Percentiles rank a stretch among this genome's conserved stretches.
Conservation (phyloP, 345 rosid species). For the Populus davidiana region DNA sequence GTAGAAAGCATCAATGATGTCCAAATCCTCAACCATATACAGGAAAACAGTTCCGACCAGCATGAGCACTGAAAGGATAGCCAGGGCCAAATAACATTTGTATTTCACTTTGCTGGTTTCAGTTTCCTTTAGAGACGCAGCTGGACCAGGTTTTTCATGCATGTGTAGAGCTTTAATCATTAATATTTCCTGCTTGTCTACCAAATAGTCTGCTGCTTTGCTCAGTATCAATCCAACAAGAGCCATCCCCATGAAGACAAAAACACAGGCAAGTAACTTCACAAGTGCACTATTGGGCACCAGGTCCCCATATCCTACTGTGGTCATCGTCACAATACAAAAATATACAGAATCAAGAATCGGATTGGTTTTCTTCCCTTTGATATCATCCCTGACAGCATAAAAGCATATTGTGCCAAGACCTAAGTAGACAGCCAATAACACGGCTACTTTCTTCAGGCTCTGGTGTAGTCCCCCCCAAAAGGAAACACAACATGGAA, state of each 20-base stretch:
- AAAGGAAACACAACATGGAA: conserved; percentile 34
- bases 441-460: conserved; percentile 36
- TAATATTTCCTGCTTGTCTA: conserved; percentile 78
- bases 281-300: conserved; percentile 53
- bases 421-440: conserved; percentile 48
- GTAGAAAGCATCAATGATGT: conserved; percentile 57
- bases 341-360: conserved; percentile 71
- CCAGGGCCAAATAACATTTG: conserved; percentile 47
- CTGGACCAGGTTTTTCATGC: conserved; percentile 38
- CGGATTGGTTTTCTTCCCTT: conserved; percentile 61
- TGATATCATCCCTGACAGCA: conserved; percentile 44
- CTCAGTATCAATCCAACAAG: conserved; percentile 58
- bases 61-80: conserved; percentile 42
- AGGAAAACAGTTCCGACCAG: conserved; percentile 50
- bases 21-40: conserved; percentile 39
- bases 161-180: conserved; percentile 58
- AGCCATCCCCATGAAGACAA: conserved; percentile 79
- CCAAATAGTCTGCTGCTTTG: conserved; percentile 75
- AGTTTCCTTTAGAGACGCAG: conserved; percentile 49
- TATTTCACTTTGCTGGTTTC: conserved; percentile 47
- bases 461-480: conserved; percentile 46
- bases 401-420: conserved; percentile 62
- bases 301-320: conserved; percentile 95
- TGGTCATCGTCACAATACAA: conserved; percentile 85
- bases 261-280: conserved; percentile 68